Evolutionary conservation across 306 rosid genomes (phyloP).

Genomic region (Cucurbita maxima): DNA sequence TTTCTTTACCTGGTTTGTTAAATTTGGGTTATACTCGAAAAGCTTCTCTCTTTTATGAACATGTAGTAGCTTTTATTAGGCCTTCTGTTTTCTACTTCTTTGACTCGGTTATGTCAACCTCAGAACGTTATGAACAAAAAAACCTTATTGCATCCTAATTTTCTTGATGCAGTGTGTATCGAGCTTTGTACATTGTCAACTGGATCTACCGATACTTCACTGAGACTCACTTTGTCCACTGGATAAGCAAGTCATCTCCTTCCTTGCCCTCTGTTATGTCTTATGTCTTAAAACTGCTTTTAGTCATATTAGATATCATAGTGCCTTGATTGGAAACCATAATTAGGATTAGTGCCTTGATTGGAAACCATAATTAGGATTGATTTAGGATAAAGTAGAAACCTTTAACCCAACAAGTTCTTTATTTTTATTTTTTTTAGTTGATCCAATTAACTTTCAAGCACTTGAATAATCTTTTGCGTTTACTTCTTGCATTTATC

Average conservation of each 20-base stretch:
- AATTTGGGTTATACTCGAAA: background rate
- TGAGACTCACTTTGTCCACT: constrained; percentile 66
- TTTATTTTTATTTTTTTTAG: too few species aligned
- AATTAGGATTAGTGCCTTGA: background rate
- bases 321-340: background rate
- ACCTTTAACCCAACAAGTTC: too few species aligned
- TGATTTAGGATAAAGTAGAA: too few species aligned
- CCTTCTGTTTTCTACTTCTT: background rate
- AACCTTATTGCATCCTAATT: background rate
- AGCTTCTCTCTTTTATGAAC: background rate
- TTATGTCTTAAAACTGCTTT: background rate
- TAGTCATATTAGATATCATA: background rate
- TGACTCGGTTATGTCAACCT: background rate
- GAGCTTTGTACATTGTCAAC: constrained; percentile 75
- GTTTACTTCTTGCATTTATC: too few species aligned
- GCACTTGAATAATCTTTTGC: too few species aligned
- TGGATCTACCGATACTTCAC: constrained; percentile 92
- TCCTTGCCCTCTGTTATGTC: background rate
- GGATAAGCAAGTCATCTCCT: constrained; percentile 50
- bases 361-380: background rate
- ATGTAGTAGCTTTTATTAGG: background rate
- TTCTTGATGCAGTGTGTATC: constrained; percentile 56
- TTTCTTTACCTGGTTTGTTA: background rate
- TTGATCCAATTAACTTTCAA: too few species aligned
- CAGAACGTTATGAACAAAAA: background rate